Base-by-base conservation (phyloP, 768 basidiomycete genomes). In the Gymnopilus dilepis region DNA sequence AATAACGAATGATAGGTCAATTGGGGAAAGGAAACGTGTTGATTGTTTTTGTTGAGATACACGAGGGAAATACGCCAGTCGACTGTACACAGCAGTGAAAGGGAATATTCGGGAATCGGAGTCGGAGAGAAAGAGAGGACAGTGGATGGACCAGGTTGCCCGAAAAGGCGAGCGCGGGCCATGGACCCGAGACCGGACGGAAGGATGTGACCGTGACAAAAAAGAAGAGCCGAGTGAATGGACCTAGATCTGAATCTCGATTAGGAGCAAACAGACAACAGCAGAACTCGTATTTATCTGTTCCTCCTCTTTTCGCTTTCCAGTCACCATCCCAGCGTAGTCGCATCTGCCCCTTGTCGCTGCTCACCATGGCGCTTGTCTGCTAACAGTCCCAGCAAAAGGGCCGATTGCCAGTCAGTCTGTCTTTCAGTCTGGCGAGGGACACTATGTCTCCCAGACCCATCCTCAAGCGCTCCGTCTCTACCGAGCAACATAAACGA, bases 381-480 rank as follows among this genome's bases (percentile, higher is more conserved):
- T 53, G 48, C 56, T 58, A 62, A 62, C 56, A 62, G 34, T n/a
- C 37, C 22, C 17, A 30, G 47, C 47, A 4, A n/a, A 38, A 22
- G 17, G 30, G 42, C 40, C 28, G 41, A 41, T 51, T 52, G 30
- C 40, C 30, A 31, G 47, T 28, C 47, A 50, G 45, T 48, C 45
- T 3, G 37, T 60, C 54, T 47, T n/a, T 31, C 34, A 6, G 34
- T 54, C 28, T 47, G 28, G 22, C 41, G 12, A 8, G 21, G 40
- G 24, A 30, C 43, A 47, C 60, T 22, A 78, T 78, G 73, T 71
- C 76, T 43, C 84, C 83, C 42, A 80, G 84, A 62, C 85, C 86
- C 58, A 87, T 87, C 62, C 81, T 88, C 75, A 89, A 89, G 70
- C 83, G 80, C 37, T 63, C 76, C 2, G 64, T 74, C 34, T 70